Base-by-base conservation (phyloP, 768 basidiomycete genomes). In the Serendipita sp. region DNA sequence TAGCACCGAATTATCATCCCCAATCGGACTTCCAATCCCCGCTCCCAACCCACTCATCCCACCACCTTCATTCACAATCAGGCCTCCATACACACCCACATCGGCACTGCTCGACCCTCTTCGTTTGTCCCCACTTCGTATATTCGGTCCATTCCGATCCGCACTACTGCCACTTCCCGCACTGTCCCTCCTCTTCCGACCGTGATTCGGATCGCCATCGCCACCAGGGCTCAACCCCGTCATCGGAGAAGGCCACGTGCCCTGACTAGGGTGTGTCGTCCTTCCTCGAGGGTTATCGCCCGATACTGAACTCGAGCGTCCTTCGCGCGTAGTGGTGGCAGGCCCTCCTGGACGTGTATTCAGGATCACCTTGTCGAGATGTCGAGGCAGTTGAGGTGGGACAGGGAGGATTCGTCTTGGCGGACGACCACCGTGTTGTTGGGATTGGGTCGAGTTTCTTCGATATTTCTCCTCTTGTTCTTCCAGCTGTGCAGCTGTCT, bases 341-440 rank as follows among this genome's bases (percentile, higher is more conserved):
- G 68, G 74, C 67, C 66, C 71, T 60, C 56, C 70, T 63, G 67
- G 72, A 42, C 65, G 73, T 9, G 72, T 71, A 63, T 98, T 98
- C 65, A 99, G 74, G 63, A 97, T 96, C 56, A 96, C 84, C 69
- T 92, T 93, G 69, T 98, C 94, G 43, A 99, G 76, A 69, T 97
- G 91, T 1, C 93, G 76, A 0, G 96, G 96, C 45, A 98, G 78
- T 1, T 79, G 76, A 0, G 96, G 93, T 1, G 96, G 93, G 22
- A 86, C 84, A 1, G 93, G 93, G 64, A 94, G 86, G 66, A 83
- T 82, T 17, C 91, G 88, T 17, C 63, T 38, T 28, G 48, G 60
- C 22, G 58, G 45, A 31, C 65, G 68, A 24, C 62, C 20, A 24
- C 30, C 22, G 38, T 38, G 38, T 38, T 72, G 74, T 45, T 71